Evolutionary conservation across 2,329 filamentous ascomycete genomes (phyloP).

Genomic region (Hortaea sp.): DNA sequence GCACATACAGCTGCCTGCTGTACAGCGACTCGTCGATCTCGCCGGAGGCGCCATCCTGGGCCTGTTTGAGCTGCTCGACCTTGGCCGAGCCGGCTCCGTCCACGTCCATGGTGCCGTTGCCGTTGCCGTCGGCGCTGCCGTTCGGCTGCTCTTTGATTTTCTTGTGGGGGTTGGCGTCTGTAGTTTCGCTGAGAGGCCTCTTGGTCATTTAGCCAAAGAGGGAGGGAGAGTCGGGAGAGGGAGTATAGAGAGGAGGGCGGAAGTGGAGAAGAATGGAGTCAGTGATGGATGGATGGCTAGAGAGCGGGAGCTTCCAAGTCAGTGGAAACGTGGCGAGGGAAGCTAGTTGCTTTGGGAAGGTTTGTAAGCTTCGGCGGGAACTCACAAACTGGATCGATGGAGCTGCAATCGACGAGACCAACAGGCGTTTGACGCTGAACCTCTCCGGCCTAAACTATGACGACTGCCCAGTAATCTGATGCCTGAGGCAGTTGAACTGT

Average conservation of each 20-base stretch:
- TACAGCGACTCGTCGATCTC: slow-evolving; percentile 61
- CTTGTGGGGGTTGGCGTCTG: slow-evolving; percentile 32
- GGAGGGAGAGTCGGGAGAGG: not conserved
- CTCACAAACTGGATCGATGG: not conserved
- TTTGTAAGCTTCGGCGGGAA: not conserved
- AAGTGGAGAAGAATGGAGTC: too few species aligned
- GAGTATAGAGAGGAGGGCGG: not conserved
- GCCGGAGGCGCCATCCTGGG: slow-evolving; percentile 32
- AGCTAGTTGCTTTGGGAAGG: not conserved
- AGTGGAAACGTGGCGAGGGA: not conserved
- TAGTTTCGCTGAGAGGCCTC: not conserved
- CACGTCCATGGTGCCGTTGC: slow-evolving; percentile 50
- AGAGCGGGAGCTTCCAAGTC: not conserved
- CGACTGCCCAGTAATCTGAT: too few species aligned
- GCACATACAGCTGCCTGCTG: slow-evolving; percentile 59
- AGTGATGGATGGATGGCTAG: too few species aligned
- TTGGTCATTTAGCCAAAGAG: not conserved
- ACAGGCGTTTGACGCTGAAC: too few species aligned
- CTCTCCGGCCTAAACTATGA: too few species aligned
- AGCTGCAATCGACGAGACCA: not conserved
- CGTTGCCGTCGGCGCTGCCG: slow-evolving; percentile 8
- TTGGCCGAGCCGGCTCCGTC: slow-evolving; percentile 48
- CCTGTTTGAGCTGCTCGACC: slow-evolving; percentile 48
- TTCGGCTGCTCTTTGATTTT: slow-evolving; percentile 24
- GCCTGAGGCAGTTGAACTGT: too few species aligned